Evolutionary conservation across 2,329 filamentous ascomycete species (phyloP), one percentile per base, ranked within the genome.

Genomic region (Furcasterigmium sp.): DNA sequence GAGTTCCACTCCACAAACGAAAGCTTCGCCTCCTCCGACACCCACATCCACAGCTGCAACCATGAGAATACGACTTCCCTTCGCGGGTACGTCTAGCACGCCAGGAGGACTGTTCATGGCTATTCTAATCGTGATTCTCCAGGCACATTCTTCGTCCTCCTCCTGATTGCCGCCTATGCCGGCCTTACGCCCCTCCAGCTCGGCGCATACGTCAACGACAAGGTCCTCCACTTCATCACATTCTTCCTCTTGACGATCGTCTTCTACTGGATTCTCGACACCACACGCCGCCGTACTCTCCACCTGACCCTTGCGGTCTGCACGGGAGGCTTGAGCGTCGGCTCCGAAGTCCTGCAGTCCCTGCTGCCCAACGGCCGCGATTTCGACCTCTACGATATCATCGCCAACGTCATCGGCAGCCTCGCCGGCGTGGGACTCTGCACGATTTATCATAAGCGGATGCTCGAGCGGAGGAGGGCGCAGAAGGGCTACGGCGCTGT

Each of bases 241-340:
- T 97, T 98, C 72, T 95, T 97, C 74, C 61, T 88, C 52, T 77
- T 98, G 42, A 95, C 91, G 14, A 66, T 87, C 51, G 69, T 78
- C 53, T 97, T 97, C 75, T 98, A 98, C 79, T 98, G 93, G 90
- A 87, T 96, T 60, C 69, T 96, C 55, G 93, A 98, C 63, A 94
- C 90, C 41, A 85, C 83, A 50, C 87, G 93, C 49, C 84, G 91
- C 41, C 87, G 91, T 53, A 85, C 82, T 17, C 72, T 95, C 39
- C 85, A 98, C 64, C 69, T 95, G 51, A 95, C 91, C 13, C 70
- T 96, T 20, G 62, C 89, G 18, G 73, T 89, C 47, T 94, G 89
- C 68, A 94, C 91, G 6, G 66, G 85, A 34, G 68, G 64, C 19
- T 73, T 91, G 3, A 83, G 83, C 37, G 67, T 90, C 48, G 86